Percentiles rank a stretch among this genome's conserved stretches.
Evolutionary conservation across 1,139 yeast species (phyloP).

Genomic region (Candida sanyaensis): DNA sequence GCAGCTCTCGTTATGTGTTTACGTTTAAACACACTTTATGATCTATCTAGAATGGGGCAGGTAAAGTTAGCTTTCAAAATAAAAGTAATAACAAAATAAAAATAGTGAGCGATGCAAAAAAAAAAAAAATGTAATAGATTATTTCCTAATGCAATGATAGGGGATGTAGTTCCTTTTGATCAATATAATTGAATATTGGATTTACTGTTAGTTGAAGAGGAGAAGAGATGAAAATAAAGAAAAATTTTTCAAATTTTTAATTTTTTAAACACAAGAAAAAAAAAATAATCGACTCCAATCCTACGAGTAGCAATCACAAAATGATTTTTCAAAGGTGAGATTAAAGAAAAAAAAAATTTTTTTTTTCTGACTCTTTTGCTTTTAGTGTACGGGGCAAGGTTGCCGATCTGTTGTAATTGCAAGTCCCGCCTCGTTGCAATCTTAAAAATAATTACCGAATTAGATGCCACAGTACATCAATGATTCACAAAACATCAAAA

Average conservation of each 20-base stretch:
- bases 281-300: not conserved
- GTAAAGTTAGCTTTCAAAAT: not conserved
- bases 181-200: not conserved
- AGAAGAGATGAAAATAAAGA: not conserved
- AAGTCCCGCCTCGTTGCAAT: not conserved
- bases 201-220: constrained; percentile 3
- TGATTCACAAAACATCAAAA: not conserved
- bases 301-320: no score
- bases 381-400: no score
- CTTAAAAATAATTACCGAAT: no score
- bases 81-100: constrained; percentile 2
- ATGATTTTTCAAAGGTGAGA: no score
- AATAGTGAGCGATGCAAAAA: not conserved
- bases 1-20: constrained; percentile 17
- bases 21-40: constrained; percentile 12
- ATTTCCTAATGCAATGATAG: not conserved
- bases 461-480: not conserved
- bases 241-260: not conserved
- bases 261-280: not conserved
- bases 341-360: no score
- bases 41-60: constrained; percentile 5
- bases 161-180: not conserved
- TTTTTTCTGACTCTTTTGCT: no score
- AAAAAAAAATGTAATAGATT: not conserved
- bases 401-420: not conserved